These are phyloP conservation scores for Leptodontidium sp. DNA, from an alignment of 2,329 filamentous ascomycete species.

Conservation along the genomic window DNA sequence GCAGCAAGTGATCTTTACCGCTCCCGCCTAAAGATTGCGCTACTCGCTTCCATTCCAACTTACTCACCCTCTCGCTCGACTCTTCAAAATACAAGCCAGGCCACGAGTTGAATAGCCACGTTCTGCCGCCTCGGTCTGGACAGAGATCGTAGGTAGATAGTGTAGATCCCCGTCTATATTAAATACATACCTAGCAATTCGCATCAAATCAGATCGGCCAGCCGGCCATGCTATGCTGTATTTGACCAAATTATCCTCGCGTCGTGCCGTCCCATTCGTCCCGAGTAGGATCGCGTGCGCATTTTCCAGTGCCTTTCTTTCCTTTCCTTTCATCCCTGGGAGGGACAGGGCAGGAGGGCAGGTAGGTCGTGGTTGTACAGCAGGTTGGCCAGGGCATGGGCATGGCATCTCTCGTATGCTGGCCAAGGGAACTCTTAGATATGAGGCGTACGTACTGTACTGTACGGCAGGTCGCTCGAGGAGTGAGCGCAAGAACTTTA, in stretches of 20 bases:
- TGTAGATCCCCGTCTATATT: not conserved
- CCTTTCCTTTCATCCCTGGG: conserved; percentile 3
- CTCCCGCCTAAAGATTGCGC: too few species aligned
- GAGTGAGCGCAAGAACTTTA: too few species aligned
- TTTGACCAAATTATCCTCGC: conserved; percentile 17
- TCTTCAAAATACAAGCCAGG: not conserved
- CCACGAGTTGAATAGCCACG: not conserved
- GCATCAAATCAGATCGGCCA: not conserved
- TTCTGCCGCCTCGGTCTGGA: not conserved
- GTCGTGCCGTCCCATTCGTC: conserved; percentile 21
- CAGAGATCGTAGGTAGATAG: not conserved
- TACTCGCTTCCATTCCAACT: not conserved
- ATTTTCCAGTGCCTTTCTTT: not conserved
- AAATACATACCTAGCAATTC: too few species aligned
- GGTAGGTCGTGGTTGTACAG: not conserved
- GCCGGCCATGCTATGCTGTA: not conserved
- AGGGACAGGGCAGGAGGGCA: not conserved
- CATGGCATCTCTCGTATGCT: conserved; percentile 11
- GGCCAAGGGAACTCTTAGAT: conserved; percentile 18
- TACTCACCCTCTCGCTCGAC: not conserved
- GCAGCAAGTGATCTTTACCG: too few species aligned
- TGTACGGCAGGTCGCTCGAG: conserved; percentile 19
- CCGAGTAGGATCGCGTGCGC: conserved; percentile 17
- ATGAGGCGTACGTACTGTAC: conserved; percentile 15
- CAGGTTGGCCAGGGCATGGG: not conserved